Base-by-base conservation (phyloP, 2,329 filamentous ascomycete genomes). In the Corinectria fuckeliana region DNA sequence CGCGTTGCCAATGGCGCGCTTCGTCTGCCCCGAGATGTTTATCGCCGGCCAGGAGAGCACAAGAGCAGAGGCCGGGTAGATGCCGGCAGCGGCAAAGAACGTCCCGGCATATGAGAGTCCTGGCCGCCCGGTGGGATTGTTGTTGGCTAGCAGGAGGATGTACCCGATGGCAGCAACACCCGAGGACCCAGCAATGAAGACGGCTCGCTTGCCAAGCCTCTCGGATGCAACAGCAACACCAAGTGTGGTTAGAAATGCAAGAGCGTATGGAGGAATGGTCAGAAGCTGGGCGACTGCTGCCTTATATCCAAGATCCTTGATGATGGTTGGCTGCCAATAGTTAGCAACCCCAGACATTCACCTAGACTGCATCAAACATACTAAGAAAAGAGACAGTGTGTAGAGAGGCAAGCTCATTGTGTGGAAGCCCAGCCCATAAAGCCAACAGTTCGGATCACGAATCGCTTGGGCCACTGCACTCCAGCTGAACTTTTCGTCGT, bases 371-470 rank as follows among this genome's bases (percentile, higher is more conserved):
- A 30, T 2, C n/a, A 68, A 23, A 65, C 79, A 56, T 68, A 84
- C 75, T 74, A 86, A 57, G 55, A 86, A 87, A 3, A 86, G 72
- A 0, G 87, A 80, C 5, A 85, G 74, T 0, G 83, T 85, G 58
- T 86, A 87, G 0, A 86, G 74, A 0, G 84, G 84, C 11, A 93
- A 74, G 56, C 86, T 89, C 80, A 92, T 87, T 5, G 88, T 91
- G 71, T 92, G 89, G 66, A 91, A 92, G 0, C 82, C 85, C 0
- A 91, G 72, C 0, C 88, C 88, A 64, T 93, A 93, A 0, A 93
- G 79, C 87, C 87, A 91, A 68, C 88, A 88, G 69, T 88, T 91
- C 1, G 85, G 84, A 66, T 93, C 88, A 13, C 80, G 84, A 38
- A 91, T 72, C 0, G 90, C 90, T 16, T 84, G 78, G 21, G 74